phyloP scores from a whole-genome alignment of 148 eudicot species.

The Chenopodium berlandieri region DNA sequence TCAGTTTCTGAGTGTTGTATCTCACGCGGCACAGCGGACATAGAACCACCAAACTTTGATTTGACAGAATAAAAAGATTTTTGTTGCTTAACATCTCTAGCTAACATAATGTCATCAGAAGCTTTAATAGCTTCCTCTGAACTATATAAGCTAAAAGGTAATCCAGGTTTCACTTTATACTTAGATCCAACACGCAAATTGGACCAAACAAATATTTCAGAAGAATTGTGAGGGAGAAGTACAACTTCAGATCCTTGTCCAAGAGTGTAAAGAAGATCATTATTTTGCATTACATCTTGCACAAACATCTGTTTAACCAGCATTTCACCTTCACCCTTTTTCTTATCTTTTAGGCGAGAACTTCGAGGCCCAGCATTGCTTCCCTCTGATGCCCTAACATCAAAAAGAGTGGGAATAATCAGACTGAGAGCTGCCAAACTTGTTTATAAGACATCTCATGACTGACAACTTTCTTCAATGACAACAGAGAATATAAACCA shows the following conservation, averaged over 20 bases:
- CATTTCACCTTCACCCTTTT: conserved; percentile 81
- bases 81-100: conserved; percentile 49
- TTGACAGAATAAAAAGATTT: conserved; percentile 40
- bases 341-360: conserved; percentile 84
- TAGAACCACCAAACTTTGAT: conserved; percentile 39
- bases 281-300: conserved; percentile 75
- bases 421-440: not conserved
- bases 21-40: conserved; percentile 21
- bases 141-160: conserved; percentile 44
- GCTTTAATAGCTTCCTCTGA: conserved; percentile 47
- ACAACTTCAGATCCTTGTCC: conserved; percentile 76
- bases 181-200: conserved; percentile 47
- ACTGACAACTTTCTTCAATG: not conserved
- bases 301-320: conserved; percentile 78
- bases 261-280: conserved; percentile 58
- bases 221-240: conserved; percentile 74
- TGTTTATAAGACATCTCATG: conserved; percentile 3
- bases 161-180: conserved; percentile 39
- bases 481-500: not conserved
- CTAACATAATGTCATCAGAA: conserved; percentile 37
- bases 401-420: not conserved
- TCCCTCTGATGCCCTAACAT: conserved; percentile 50
- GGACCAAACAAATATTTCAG: conserved; percentile 53
- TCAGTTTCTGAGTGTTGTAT: conserved; percentile 29
- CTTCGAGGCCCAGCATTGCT: conserved; percentile 66